These are phyloP conservation scores for Fusarium tjaetaba DNA, from an alignment of 2,329 filamentous ascomycete species.

Conservation along the genomic window DNA sequence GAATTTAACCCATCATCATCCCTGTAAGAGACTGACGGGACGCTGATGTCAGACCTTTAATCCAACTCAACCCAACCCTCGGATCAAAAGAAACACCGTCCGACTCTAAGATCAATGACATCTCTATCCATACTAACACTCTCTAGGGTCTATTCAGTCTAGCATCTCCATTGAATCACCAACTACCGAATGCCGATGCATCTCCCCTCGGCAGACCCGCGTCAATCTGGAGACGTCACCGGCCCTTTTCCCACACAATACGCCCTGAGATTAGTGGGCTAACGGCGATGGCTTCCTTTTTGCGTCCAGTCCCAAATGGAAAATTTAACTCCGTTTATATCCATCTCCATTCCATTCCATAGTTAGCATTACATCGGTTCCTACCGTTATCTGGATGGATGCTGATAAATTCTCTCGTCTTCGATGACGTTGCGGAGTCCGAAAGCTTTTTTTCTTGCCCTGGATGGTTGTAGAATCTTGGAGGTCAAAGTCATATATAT, in stretches of 20 bases:
- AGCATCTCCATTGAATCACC: neutral
- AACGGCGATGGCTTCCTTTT: slow-evolving; percentile 32
- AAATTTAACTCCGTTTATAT: slow-evolving; percentile 21
- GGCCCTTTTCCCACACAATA: slow-evolving; percentile 1
- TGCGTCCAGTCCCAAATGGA: neutral
- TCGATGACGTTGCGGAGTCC: slow-evolving; percentile 31
- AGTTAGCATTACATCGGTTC: neutral
- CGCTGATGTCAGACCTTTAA: slow-evolving; percentile 33
- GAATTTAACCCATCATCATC: neutral
- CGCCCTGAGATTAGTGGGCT: neutral
- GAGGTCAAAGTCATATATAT: neutral
- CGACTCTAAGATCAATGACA: neutral
- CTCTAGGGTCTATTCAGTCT: neutral
- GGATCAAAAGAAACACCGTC: neutral
- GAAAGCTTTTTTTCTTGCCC: neutral
- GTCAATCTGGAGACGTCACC: slow-evolving; percentile 6
- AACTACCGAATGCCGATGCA: slow-evolving; percentile 16
- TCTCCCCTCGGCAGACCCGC: slow-evolving; percentile 24
- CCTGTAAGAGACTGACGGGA: neutral
- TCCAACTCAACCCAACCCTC: neutral
- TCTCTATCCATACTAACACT: neutral
- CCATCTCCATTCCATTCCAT: slow-evolving; percentile 6
- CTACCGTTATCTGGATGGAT: neutral
- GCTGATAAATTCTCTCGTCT: slow-evolving; percentile 27
- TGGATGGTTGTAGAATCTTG: slow-evolving; percentile 11